Evolutionary conservation across 1,139 yeast genomes (phyloP).

Genomic region (Zygosaccharomyces sapae): DNA sequence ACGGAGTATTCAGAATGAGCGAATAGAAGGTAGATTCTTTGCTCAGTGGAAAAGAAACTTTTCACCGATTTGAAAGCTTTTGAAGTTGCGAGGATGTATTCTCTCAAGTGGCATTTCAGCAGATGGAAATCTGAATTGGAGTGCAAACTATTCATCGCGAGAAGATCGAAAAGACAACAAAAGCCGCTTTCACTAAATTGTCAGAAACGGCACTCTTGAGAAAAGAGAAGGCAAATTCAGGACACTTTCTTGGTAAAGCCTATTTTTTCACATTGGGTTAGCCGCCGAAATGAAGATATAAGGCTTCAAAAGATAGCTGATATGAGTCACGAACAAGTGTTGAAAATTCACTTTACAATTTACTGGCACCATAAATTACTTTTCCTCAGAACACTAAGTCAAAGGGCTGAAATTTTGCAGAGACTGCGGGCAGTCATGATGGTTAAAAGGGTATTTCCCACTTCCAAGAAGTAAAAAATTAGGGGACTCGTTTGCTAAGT

Average conservation of each 20-base stretch:
- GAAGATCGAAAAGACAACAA: neutral
- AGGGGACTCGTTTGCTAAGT: conserved; percentile 5
- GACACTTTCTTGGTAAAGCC: neutral
- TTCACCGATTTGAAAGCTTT: conserved; percentile 12
- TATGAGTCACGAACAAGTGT: neutral
- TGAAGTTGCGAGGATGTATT: conserved; percentile 8
- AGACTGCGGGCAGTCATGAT: conserved; percentile 6
- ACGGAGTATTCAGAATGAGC: conserved; percentile 4
- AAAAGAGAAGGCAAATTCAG: conserved; percentile 4
- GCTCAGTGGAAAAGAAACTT: conserved; percentile 19
- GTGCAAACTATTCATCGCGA: neutral
- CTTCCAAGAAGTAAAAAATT: conserved; percentile 5
- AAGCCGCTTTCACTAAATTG: neutral
- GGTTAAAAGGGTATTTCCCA: conserved; percentile 12
- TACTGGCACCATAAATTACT: conserved; percentile 3
- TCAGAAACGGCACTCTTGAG: neutral
- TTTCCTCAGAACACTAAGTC: conserved; percentile 6
- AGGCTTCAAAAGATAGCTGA: neutral
- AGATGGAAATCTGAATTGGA: conserved; percentile 12
- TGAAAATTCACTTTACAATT: neutral
- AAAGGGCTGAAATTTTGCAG: conserved; percentile 8
- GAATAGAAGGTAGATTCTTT: conserved; percentile 8
- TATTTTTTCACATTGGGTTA: neutral
- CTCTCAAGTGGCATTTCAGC: conserved; percentile 1
- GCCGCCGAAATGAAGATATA: conserved; percentile 1